Conservation (phyloP, 768 basidiomycete species). For the Epithele typhae region DNA sequence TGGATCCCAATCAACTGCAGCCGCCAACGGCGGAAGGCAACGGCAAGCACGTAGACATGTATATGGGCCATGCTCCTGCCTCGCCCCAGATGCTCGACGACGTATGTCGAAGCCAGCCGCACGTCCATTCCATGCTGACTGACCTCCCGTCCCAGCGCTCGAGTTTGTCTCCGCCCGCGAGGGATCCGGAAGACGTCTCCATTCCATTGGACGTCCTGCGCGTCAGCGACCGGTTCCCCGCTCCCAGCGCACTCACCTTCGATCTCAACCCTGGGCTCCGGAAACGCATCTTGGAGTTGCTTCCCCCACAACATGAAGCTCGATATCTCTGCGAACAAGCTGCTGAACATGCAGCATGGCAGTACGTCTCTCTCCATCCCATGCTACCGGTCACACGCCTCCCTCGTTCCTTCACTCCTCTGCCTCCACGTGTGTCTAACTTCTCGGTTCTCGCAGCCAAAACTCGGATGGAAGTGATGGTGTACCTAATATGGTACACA, state of each 20-base stretch:
- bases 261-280: slow-evolving; percentile 52
- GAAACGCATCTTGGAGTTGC: slow-evolving; percentile 56
- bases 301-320: slow-evolving; percentile 58
- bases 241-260: slow-evolving; percentile 51
- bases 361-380: slow-evolving; percentile 39
- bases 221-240: slow-evolving; percentile 65
- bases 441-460: slow-evolving; percentile 12
- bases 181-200: slow-evolving; percentile 7
- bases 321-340: slow-evolving; percentile 59
- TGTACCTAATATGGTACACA: slow-evolving; percentile 63
- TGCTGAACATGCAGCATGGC: slow-evolving; percentile 66
- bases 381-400: slow-evolving; percentile 8
- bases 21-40: slow-evolving; percentile 3
- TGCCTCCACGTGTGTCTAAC: slow-evolving; percentile 12
- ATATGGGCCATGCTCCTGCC: slow-evolving; percentile 1
- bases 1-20: slow-evolving; percentile 16
- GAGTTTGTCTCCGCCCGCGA: slow-evolving; percentile 38
- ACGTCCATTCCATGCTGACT: background rate
- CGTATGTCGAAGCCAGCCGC: slow-evolving; percentile 4
- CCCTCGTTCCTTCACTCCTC: background rate
- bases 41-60: slow-evolving; percentile 10
- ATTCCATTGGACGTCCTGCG: slow-evolving; percentile 43
- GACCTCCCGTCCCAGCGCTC: slow-evolving; percentile 24
- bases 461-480: slow-evolving; percentile 69
- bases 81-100: slow-evolving; percentile 18